phyloP scores from a whole-genome alignment of 2,329 filamentous ascomycete genomes.

The Alternaria postmessia region DNA sequence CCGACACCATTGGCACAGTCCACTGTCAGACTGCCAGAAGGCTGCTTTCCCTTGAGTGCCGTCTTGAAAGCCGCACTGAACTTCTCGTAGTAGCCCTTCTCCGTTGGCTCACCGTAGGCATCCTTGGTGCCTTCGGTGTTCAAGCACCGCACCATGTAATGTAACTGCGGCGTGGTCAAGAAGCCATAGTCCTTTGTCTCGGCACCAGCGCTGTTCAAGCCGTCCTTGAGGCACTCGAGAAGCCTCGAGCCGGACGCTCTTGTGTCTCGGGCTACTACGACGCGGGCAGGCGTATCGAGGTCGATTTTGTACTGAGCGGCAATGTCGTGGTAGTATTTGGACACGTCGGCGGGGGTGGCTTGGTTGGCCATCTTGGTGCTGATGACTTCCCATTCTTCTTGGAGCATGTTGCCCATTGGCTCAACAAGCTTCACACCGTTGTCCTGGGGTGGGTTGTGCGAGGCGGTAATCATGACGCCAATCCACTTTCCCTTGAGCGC shows the following conservation, averaged over 20 bases:
- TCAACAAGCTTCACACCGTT: conserved; percentile 85
- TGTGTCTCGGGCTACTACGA: conserved; percentile 92
- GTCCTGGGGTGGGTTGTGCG: conserved; percentile 70
- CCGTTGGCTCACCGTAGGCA: conserved; percentile 87
- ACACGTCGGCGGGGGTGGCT: conserved; percentile 75
- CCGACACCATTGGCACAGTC: conserved; percentile 98
- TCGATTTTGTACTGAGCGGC: conserved; percentile 68
- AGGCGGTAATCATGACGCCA: conserved; percentile 79
- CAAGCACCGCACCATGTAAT: conserved; percentile 93
- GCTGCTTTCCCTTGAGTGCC: conserved; percentile 76
- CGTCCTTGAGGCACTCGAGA: conserved; percentile 78
- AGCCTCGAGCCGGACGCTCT: conserved; percentile 89
- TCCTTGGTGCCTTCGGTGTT: conserved; percentile 90
- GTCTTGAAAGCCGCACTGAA: conserved; percentile 82
- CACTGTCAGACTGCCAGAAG: conserved; percentile 78
- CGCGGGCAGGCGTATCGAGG: conserved; percentile 70
- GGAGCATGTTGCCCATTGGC: conserved; percentile 96
- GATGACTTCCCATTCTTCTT: conserved; percentile 84
- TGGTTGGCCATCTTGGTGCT: conserved; percentile 91
- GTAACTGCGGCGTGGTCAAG: conserved; percentile 95
- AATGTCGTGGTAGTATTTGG: conserved; percentile 77
- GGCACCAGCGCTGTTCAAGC: conserved; percentile 76
- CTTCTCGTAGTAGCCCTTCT: conserved; percentile 95
- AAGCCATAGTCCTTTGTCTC: conserved; percentile 86
- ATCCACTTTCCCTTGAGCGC: conserved; percentile 91